phyloP scores from a whole-genome alignment of 2,329 filamentous ascomycete species.

The Chaetomium olivaceum region DNA sequence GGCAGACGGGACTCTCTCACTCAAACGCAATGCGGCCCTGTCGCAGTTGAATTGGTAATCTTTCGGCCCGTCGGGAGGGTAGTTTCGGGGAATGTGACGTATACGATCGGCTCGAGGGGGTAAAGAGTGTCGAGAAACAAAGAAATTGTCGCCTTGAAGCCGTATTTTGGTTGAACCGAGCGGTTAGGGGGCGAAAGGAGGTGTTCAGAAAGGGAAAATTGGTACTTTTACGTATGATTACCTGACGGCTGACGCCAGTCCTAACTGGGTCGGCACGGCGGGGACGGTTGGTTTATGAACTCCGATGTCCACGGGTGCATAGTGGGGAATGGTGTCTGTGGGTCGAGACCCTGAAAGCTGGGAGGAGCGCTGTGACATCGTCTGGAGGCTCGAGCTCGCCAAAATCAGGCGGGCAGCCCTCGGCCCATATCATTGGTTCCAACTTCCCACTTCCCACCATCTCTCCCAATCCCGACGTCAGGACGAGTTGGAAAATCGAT shows the following conservation, averaged over 20 bases:
- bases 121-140: conserved; percentile 16
- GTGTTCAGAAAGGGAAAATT: neutral
- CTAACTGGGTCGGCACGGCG: neutral
- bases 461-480: neutral
- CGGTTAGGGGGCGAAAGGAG: neutral
- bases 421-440: neutral
- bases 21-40: neutral
- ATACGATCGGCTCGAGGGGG: neutral
- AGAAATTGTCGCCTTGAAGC: conserved; percentile 6
- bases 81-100: conserved; percentile 10
- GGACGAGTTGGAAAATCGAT: neutral
- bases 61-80: neutral
- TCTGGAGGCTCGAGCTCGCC: neutral
- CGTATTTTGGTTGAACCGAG: neutral
- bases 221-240: neutral
- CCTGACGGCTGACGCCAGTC: neutral
- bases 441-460: neutral
- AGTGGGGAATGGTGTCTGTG: conserved; percentile 7
- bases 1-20: neutral
- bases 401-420: conserved; percentile 1
- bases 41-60: neutral
- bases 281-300: conserved; percentile 16
- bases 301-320: conserved; percentile 5
- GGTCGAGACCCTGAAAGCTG: neutral
- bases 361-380: neutral